Percentiles rank a stretch among this genome's conserved stretches.
These are phyloP conservation scores for Phytopythium mirpurense DNA, from an alignment of 352 stramenopile species.

Conservation along the genomic window DNA sequence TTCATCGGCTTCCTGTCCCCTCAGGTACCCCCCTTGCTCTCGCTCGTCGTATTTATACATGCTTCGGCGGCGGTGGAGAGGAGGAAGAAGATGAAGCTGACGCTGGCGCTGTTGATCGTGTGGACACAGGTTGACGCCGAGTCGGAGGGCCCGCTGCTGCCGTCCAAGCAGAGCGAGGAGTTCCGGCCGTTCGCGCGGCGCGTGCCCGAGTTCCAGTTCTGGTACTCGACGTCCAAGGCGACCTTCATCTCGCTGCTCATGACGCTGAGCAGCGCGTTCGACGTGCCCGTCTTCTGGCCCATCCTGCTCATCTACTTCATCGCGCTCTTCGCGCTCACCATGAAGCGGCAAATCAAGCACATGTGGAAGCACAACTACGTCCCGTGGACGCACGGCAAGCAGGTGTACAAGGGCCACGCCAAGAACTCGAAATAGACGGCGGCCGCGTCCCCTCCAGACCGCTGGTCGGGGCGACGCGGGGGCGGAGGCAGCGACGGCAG, in stretches of 20 bases:
- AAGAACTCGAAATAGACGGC: constrained; percentile 74
- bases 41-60: too few species aligned
- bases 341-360: constrained; percentile 99
- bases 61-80: too few species aligned
- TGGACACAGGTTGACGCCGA: constrained; percentile 68
- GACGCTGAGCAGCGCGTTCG: constrained; percentile 98
- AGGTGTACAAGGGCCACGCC: constrained; percentile 90
- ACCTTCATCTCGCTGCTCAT: constrained; percentile 92
- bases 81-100: too few species aligned
- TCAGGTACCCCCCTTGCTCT: too few species aligned
- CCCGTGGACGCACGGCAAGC: constrained; percentile 94
- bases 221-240: constrained; percentile 89
- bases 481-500: too few species aligned
- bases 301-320: constrained; percentile 99
- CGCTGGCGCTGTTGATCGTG: too few species aligned
- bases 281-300: constrained; percentile 99
- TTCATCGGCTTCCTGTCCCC: constrained; percentile 99
- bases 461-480: too few species aligned
- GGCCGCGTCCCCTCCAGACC: too few species aligned
- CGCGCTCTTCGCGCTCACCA: constrained; percentile 97
- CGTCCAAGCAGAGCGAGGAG: constrained; percentile 88
- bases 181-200: constrained; percentile 90
- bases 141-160: constrained; percentile 86
- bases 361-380: constrained; percentile 99
- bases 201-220: constrained; percentile 99